phyloP scores from a whole-genome alignment of 2,329 filamentous ascomycete species.

The Nemania sp. region DNA sequence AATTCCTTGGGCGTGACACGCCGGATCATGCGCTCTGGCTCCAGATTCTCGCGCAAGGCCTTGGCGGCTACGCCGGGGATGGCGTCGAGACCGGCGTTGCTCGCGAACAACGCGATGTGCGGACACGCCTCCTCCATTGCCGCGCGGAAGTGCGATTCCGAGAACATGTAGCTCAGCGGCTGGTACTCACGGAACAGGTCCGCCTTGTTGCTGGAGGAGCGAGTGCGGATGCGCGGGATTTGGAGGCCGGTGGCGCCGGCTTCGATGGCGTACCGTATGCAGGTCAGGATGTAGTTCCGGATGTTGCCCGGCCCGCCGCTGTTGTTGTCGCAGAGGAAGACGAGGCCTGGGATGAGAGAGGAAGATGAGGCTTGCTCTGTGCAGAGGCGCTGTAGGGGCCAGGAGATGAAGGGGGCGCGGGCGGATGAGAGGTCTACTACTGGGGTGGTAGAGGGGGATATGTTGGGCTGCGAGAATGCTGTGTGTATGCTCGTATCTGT shows the following conservation, averaged over 20 bases:
- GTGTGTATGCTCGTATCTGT: background rate
- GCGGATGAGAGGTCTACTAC: slow-evolving; percentile 52
- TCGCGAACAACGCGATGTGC: slow-evolving; percentile 53
- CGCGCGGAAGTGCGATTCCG: slow-evolving; percentile 56
- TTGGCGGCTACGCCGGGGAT: slow-evolving; percentile 53
- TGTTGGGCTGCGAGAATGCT: background rate
- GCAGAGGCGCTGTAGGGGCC: slow-evolving; percentile 60
- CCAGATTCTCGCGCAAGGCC: slow-evolving; percentile 42
- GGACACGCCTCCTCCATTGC: slow-evolving; percentile 55
- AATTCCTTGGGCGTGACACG: slow-evolving; percentile 55
- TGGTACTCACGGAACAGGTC: slow-evolving; percentile 53
- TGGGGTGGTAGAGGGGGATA: slow-evolving; percentile 1
- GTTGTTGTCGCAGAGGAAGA: slow-evolving; percentile 63
- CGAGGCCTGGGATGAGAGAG: slow-evolving; percentile 54
- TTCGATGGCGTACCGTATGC: slow-evolving; percentile 61
- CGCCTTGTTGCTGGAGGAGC: slow-evolving; percentile 53
- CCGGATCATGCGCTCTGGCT: slow-evolving; percentile 46
- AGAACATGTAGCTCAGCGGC: slow-evolving; percentile 60
- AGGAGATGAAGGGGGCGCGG: slow-evolving; percentile 56
- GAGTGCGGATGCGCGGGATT: slow-evolving; percentile 57
- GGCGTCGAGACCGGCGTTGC: slow-evolving; percentile 42
- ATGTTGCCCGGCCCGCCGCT: slow-evolving; percentile 64
- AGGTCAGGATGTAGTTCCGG: slow-evolving; percentile 62
- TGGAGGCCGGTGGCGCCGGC: slow-evolving; percentile 59
- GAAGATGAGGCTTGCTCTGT: slow-evolving; percentile 49